These are phyloP conservation scores for Zoysia japonica DNA, from an alignment of 176 grass and related monocot species.

Conservation along the genomic window DNA sequence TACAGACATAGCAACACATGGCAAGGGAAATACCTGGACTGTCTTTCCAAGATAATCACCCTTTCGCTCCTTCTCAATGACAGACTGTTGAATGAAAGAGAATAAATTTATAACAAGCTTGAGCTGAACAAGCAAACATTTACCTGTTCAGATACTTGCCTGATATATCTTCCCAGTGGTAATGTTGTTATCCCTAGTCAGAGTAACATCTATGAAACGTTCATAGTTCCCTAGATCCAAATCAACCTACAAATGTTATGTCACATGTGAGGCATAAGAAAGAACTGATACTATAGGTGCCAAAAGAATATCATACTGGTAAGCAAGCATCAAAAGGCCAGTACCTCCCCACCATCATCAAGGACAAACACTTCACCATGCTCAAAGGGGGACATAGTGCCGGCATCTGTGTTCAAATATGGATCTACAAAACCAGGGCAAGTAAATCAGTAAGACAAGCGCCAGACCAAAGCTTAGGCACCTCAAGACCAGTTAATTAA, in stretches of 20 bases:
- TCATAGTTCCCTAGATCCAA: slow-evolving; percentile 98
- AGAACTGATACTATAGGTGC: neutral
- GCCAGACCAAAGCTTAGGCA: neutral
- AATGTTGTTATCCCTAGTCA: slow-evolving; percentile 91
- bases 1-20: neutral
- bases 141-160: slow-evolving; percentile 34
- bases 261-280: slow-evolving; percentile 27
- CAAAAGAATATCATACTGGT: neutral
- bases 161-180: slow-evolving; percentile 99
- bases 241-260: slow-evolving; percentile 63
- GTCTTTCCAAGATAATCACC: slow-evolving; percentile 96
- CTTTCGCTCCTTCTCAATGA: slow-evolving; percentile 93
- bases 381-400: slow-evolving; percentile 97
- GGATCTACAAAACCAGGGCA: slow-evolving; percentile 62
- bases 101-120: slow-evolving; percentile 19
- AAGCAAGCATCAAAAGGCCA: neutral
- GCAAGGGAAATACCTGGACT: slow-evolving; percentile 61
- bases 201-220: slow-evolving; percentile 88
- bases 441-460: slow-evolving; percentile 3
- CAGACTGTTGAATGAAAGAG: slow-evolving; percentile 70
- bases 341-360: slow-evolving; percentile 95
- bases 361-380: slow-evolving; percentile 99
- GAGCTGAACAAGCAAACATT: slow-evolving; percentile 26
- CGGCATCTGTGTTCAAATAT: slow-evolving; percentile 95
- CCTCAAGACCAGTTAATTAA: neutral